These are phyloP conservation scores for Pestalotiopsis sp. DNA, from an alignment of 2,329 filamentous ascomycete species.

Conservation along the genomic window DNA sequence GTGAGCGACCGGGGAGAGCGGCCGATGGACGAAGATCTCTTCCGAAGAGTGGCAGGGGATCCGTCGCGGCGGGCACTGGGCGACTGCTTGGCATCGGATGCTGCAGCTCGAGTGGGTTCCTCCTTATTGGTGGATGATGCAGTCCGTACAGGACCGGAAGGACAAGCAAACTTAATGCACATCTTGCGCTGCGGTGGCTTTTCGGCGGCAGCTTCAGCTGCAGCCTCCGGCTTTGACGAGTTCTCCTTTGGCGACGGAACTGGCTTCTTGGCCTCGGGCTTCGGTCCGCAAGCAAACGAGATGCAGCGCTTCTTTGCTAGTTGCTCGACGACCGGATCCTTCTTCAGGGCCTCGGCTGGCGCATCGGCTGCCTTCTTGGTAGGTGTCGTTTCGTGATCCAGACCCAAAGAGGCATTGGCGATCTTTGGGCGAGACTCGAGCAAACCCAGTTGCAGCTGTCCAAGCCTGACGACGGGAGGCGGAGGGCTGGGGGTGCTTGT, in stretches of 20 bases:
- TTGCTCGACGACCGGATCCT: slow-evolving; percentile 63
- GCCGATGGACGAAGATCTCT: slow-evolving; percentile 32
- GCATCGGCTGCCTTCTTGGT: slow-evolving; percentile 18
- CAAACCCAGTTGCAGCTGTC: slow-evolving; percentile 37
- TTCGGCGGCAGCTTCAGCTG: slow-evolving; percentile 34
- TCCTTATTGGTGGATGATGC: slow-evolving; percentile 40
- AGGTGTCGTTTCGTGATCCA: slow-evolving; percentile 24
- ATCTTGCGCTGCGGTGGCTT: slow-evolving; percentile 51
- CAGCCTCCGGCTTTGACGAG: slow-evolving; percentile 33
- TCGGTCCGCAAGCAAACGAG: slow-evolving; percentile 83
- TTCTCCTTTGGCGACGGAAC: slow-evolving; percentile 38
- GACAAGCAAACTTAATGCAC: slow-evolving; percentile 78
- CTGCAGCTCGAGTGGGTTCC: slow-evolving; percentile 20
- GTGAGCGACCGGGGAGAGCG: slow-evolving; percentile 30
- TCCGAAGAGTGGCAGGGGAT: slow-evolving; percentile 27
- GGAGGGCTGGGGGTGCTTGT: slow-evolving; percentile 89
- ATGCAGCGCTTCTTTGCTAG: slow-evolving; percentile 85
- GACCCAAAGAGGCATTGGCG: slow-evolving; percentile 27
- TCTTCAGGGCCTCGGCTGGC: slow-evolving; percentile 31
- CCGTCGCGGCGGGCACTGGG: slow-evolving; percentile 18
- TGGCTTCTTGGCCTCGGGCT: slow-evolving; percentile 51
- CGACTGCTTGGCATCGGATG: slow-evolving; percentile 12
- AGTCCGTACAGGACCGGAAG: slow-evolving; percentile 51
- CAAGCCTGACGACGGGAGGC: slow-evolving; percentile 59
- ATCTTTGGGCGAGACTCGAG: slow-evolving; percentile 30